Evolutionary conservation across 2,329 filamentous ascomycete species (phyloP), one percentile per base, ranked within the genome.

Genomic region (Neonectria coccinea): DNA sequence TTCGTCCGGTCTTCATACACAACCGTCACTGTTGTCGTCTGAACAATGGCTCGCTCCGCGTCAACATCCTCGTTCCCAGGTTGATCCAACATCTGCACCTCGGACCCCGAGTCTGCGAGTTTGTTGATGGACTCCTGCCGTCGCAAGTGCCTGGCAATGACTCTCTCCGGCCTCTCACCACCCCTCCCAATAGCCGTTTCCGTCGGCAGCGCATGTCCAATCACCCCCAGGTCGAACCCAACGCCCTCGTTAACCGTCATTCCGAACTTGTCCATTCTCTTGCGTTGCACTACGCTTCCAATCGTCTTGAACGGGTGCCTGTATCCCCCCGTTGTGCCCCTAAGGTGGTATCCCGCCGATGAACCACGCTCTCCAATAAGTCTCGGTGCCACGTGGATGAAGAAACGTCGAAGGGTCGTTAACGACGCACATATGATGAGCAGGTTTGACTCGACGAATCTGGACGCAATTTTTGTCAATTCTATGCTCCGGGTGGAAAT

Each of bases 361-460:
- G 66, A 61, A 10, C 56, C 69, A n/a, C 66, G 59, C 29, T 71
- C 70, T 18, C 72, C 67, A 31, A 74, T 70, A 25, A 73, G 48
- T 8, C 59, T 60, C 11, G 74, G 74, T 16, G 73, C 73, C 8
- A 74, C 67, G 53, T 79, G 77, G 5, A 71, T 67, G 22, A 80
- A 72, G 59, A 80, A 80, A 2, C 73, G 74, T 9, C 76, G 75
- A 16, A 80, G 66, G 10, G 78, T 79, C n/a, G 78, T 77, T 4
- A 80, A 59, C 11, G 76, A 77, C 16, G 77, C 77, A 64, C 78
- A 79, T 11, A 80, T 76, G 27, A 80, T 67, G 39, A 80, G 64
- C 1, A 80, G 72, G 41, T 80, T 80, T 6, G 75, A 70, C 59
- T 80, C 78, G 25, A 79, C 67, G 51, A 78, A 75, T 27, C 78